These are phyloP conservation scores for Xylariomycetidae sp. DNA, from an alignment of 2,329 filamentous ascomycete genomes.

Conservation along the genomic window DNA sequence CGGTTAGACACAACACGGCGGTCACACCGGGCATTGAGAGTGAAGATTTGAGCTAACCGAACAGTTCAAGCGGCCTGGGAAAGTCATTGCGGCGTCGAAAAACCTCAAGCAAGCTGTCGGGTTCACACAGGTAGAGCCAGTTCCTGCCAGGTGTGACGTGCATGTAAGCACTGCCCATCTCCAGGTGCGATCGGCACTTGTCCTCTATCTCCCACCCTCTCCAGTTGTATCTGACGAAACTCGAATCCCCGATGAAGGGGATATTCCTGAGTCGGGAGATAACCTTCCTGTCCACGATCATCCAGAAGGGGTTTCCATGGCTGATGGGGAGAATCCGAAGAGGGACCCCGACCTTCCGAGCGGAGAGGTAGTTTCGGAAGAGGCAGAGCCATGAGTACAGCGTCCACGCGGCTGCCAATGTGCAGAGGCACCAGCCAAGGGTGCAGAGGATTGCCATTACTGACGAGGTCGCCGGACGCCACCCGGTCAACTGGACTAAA, in stretches of 20 bases:
- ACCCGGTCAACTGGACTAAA: too few species aligned
- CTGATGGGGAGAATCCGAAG: slow-evolving; percentile 4
- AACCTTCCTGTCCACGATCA: slow-evolving; percentile 9
- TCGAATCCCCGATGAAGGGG: slow-evolving; percentile 16
- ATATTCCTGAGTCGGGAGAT: slow-evolving; percentile 11
- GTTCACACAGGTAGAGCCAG: slow-evolving; percentile 11
- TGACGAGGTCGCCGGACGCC: too few species aligned
- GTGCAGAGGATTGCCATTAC: too few species aligned
- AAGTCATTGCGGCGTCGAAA: slow-evolving; percentile 9
- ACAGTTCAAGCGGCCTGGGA: slow-evolving; percentile 1
- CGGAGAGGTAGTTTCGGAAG: slow-evolving; percentile 2
- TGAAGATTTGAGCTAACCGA: too few species aligned
- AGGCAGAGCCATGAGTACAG: neutral
- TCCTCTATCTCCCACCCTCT: slow-evolving; percentile 23
- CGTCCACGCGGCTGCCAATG: neutral
- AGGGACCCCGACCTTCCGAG: slow-evolving; percentile 5
- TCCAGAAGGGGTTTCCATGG: slow-evolving; percentile 8
- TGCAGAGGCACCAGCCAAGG: neutral
- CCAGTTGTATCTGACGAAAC: slow-evolving; percentile 26
- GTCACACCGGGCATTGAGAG: too few species aligned
- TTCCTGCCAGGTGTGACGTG: slow-evolving; percentile 10
- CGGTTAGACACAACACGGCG: too few species aligned
- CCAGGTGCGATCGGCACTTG: slow-evolving; percentile 15
- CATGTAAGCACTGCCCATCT: slow-evolving; percentile 21
- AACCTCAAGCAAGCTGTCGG: slow-evolving; percentile 8